Evolutionary conservation across 2,329 filamentous ascomycete species (phyloP), one percentile per base, ranked within the genome.

Genomic region (Microdochium bolleyi): DNA sequence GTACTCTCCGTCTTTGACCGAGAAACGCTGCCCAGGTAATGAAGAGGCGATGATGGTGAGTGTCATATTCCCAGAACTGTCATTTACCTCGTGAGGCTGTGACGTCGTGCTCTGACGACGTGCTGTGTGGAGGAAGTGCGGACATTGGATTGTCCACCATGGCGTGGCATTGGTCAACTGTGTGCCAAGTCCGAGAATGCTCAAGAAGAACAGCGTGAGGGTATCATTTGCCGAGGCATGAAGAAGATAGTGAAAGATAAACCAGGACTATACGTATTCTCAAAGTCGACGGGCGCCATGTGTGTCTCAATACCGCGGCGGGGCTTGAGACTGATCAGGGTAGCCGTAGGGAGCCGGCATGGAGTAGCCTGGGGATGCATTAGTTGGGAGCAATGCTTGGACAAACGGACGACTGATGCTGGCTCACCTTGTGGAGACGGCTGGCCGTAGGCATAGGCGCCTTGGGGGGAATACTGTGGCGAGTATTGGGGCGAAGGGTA

Each of bases 381-480:
- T 16, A 16, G 9, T 46, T 46, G 13, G 9, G 16, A 46, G n/a
- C n/a, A n/a, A n/a, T n/a, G n/a, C n/a, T n/a, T 22, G 14, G 50
- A 46, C 24, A 50, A 22, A 59, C 25, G 61, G 51, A 22, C 24
- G 11, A 32, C n/a, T 16, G 24, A 14, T 13, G 30, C 41, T 21
- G 19, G 24, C 62, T 56, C 69, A 75, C 74, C 73, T 66, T 74
- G 73, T 24, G 69, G 72, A 34, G 67, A 72, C 25, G 69, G 67
- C 25, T 68, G 68, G 38, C 70, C 71, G 56, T 79, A 80, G 30
- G 13, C 41, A 13, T 62, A 62, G 3, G 62, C 59, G 10, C 55
- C 59, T 32, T 68, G 67, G 52, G 62, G 63, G 2, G 63, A 62
- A n/a, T n/a, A n/a, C n/a, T n/a, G n/a, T n/a, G n/a, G n/a, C n/a